phyloP scores from a whole-genome alignment of 345 rosid genomes.

The Moricandia moricandioides region DNA sequence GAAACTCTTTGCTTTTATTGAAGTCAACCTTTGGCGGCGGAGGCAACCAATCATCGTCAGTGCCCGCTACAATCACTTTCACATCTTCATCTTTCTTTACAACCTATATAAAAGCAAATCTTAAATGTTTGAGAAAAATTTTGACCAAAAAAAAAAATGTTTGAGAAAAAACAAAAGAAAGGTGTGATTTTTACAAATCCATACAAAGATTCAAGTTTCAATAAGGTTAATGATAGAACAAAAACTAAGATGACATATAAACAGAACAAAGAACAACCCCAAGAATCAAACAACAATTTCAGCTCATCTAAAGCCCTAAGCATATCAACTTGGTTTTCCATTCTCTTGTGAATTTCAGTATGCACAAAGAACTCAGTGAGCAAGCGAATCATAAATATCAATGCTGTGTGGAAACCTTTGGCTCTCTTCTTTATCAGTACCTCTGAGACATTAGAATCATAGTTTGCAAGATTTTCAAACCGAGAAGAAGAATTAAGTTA shows the following conservation, averaged over 20 bases:
- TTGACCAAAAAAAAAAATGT: no score
- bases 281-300: constrained; percentile 1
- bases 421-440: no score
- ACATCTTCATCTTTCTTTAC: constrained; percentile 36
- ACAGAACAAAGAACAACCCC: background rate
- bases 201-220: background rate
- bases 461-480: no score
- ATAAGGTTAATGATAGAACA: background rate
- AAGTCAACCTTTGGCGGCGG: constrained; percentile 53
- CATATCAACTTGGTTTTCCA: no score
- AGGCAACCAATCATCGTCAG: constrained; percentile 78
- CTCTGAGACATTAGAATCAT: no score
- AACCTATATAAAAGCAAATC: constrained; percentile 10
- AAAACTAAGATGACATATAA: background rate
- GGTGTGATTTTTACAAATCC: background rate
- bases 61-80: constrained; percentile 38
- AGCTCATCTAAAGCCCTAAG: background rate
- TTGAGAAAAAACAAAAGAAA: background rate
- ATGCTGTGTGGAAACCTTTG: background rate
- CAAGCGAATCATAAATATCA: background rate
- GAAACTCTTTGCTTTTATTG: background rate
- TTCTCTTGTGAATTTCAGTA: background rate
- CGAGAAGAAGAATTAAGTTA: no score
- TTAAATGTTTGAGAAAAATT: no score
- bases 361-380: background rate